Base-by-base conservation (phyloP, 2,329 filamentous ascomycete species). In the Apiospora sp. region DNA sequence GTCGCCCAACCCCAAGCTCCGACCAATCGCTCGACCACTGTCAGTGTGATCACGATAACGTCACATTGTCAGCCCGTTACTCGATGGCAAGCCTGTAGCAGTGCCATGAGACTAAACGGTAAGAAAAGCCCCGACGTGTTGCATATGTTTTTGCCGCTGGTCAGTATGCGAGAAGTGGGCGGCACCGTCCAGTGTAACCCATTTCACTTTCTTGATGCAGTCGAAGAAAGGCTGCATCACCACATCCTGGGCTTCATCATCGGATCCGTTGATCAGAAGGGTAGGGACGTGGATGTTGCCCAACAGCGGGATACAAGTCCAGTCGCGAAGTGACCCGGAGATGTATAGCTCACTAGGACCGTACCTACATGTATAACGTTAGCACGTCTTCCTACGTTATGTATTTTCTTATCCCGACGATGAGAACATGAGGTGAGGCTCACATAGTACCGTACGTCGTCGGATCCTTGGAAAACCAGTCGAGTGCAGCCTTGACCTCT, bases 181-280 rank as follows among this genome's bases (percentile, higher is more conserved):
- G 1, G 80, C 81, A 68, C 80, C 75, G 2, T 81, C 79, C n/a
- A 84, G 51, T 4, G 76, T 81, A 10, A 83, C 72, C 82, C 80
- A 83, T 72, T 82, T 81, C 2, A 78, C 80, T 44, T 81, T 81
- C n/a, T 72, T 43, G 37, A 84, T 82, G 24, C 77, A 68, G 4
- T 82, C 76, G 67, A 82, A 82, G 67, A 81, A 84, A 3, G 80
- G 78, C 58, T 77, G 76, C 78, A 82, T 79, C 0, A 78, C 76
- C 0, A 78, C 77, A 69, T 83, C 81, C 54, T 82, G 79, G 4
- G 79, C 80, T 72, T 83, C 80, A 58, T 84, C 82, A 4, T 81
- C 72, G 0, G 72, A 64, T 2, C 81, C 83, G 49, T 84, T 82
- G 14, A 84, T 76, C 13, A 84, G 67, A 4, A 84, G 76, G 3